Percentiles rank a stretch among this genome's conserved stretches.
phyloP scores from a whole-genome alignment of 1,284 basidiomycete species.

The Trichosporon sp. region DNA sequence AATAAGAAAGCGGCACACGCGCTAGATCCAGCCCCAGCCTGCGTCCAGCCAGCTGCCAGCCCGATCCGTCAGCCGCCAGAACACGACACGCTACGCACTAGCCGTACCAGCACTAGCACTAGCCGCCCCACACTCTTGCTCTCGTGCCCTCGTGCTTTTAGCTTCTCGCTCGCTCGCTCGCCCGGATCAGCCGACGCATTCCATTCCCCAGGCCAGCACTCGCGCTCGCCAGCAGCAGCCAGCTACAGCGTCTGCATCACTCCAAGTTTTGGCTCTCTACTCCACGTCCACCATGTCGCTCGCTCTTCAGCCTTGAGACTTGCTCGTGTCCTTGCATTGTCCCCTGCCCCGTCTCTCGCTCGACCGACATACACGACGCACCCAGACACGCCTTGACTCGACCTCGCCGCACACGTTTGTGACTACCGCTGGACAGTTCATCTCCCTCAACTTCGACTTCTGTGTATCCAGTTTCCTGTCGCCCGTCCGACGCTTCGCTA shows the following conservation, averaged over 20 bases:
- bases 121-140: not conserved
- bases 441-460: not conserved
- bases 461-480: not conserved
- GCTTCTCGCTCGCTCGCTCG: not conserved
- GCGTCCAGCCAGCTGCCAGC: no score
- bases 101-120: not conserved
- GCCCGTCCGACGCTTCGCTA: not conserved
- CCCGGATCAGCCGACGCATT: not conserved
- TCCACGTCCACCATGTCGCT: not conserved
- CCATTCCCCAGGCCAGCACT: not conserved
- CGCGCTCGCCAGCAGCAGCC: not conserved
- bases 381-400: not conserved
- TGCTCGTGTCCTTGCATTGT: not conserved
- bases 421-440: not conserved
- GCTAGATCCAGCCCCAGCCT: not conserved
- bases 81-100: not conserved
- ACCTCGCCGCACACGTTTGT: not conserved
- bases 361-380: not conserved
- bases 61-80: not conserved
- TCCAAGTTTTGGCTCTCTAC: not conserved
- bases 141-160: not conserved
- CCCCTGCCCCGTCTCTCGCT: not conserved
- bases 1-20: not conserved
- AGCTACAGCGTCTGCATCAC: not conserved
- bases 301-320: not conserved